These are phyloP conservation scores for Talaromyces atroroseus DNA, from an alignment of 2,329 filamentous ascomycete species.

Conservation along the genomic window DNA sequence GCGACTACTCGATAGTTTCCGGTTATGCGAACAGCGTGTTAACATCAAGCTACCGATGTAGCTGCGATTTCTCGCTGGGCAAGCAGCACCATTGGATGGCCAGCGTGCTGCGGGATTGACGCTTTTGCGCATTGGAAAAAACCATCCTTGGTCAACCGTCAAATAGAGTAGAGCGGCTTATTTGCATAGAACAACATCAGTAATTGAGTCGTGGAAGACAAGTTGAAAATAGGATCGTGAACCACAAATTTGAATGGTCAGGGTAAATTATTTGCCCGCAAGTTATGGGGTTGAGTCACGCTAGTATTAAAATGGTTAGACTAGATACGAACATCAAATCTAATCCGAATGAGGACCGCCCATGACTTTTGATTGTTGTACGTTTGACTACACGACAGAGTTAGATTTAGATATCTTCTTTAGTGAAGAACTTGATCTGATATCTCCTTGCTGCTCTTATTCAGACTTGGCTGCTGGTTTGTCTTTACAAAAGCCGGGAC, in stretches of 20 bases:
- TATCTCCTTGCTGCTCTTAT: neutral
- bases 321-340: neutral
- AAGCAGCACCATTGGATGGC: constrained; percentile 9
- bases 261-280: neutral
- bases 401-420: neutral
- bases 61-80: constrained; percentile 2
- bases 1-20: neutral
- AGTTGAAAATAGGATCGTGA: neutral
- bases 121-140: constrained; percentile 9
- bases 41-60: neutral
- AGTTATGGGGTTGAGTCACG: neutral
- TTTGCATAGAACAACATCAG: neutral
- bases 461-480: neutral
- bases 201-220: neutral
- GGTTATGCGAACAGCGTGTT: neutral
- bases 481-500: constrained; percentile 2
- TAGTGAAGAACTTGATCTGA: neutral
- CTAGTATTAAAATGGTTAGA: constrained; percentile 11
- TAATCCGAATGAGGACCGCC: neutral
- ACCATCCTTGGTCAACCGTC: constrained; percentile 5
- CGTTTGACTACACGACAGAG: neutral
- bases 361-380: neutral
- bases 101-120: constrained; percentile 9
- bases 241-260: neutral
- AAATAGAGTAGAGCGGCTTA: neutral